These are phyloP conservation scores for Meredithiella fracta DNA, from an alignment of 2,329 filamentous ascomycete genomes.

Conservation along the genomic window DNA sequence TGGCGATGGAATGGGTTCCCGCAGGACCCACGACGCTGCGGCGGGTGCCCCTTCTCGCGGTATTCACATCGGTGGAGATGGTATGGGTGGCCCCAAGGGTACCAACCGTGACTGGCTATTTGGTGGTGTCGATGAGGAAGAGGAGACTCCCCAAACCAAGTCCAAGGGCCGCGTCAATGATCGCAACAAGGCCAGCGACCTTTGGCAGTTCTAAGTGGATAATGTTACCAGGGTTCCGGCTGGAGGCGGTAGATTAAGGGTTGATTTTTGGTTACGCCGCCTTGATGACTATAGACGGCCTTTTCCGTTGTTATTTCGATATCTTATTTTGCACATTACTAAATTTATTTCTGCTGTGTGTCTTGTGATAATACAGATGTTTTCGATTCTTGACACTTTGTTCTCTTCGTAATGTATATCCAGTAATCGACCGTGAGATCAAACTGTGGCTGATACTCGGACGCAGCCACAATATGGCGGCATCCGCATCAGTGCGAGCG, in stretches of 20 bases:
- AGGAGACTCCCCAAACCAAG: slow-evolving; percentile 17
- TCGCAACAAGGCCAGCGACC: slow-evolving; percentile 24
- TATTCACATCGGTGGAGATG: slow-evolving; percentile 40
- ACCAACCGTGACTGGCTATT: slow-evolving; percentile 41
- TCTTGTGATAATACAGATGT: not conserved
- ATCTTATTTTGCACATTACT: not conserved
- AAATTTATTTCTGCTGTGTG: not conserved
- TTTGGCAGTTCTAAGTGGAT: slow-evolving; percentile 31
- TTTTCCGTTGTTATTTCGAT: slow-evolving; percentile 12
- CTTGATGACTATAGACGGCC: slow-evolving; percentile 4
- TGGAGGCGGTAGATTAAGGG: not conserved
- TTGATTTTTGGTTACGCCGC: not conserved
- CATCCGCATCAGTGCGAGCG: not conserved
- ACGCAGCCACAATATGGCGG: too few species aligned
- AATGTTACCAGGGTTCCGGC: not conserved
- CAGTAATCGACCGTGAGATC: too few species aligned
- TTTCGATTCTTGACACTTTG: not conserved
- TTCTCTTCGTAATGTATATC: not conserved
- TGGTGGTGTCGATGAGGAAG: slow-evolving; percentile 33
- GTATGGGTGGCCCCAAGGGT: slow-evolving; percentile 47
- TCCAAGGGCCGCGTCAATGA: slow-evolving; percentile 21
- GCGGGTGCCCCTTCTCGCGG: slow-evolving; percentile 19
- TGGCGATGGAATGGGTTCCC: slow-evolving; percentile 43
- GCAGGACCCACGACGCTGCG: slow-evolving; percentile 21
- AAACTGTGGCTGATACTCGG: too few species aligned